A percentile compares a stretch with the other conserved stretches of the same genome.
phyloP scores from a whole-genome alignment of 148 eudicot species.

The Amaranthus hypochondriacus region DNA sequence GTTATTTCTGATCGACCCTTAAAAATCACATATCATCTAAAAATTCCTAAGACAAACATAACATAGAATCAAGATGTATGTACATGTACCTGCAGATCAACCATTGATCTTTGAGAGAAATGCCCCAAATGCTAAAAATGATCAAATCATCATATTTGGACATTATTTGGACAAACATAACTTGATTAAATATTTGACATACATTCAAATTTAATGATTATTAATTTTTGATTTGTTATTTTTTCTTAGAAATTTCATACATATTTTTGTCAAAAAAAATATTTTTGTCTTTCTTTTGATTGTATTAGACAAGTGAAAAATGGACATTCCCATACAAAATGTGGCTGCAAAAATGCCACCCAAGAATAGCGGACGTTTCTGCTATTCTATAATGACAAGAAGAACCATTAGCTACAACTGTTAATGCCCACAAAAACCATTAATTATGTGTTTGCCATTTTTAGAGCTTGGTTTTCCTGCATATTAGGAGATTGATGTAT shows the following conservation, averaged over 20 bases:
- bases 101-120: constrained; percentile 12
- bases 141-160: constrained; percentile 17
- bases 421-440: constrained; percentile 27
- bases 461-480: constrained; percentile 21
- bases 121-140: constrained; percentile 20
- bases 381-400: constrained; percentile 21
- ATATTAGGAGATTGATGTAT: constrained; percentile 19
- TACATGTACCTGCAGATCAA: constrained; percentile 17
- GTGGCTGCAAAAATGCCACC: constrained; percentile 23
- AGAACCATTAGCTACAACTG: constrained; percentile 24
- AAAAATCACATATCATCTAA: neutral
- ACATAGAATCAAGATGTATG: neutral
- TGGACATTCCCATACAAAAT: constrained; percentile 20
- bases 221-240: neutral
- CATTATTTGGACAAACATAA: neutral
- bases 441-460: constrained; percentile 17
- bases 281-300: constrained; percentile 6
- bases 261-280: neutral
- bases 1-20: no score
- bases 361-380: constrained; percentile 26
- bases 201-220: neutral
- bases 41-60: neutral
- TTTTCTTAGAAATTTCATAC: neutral
- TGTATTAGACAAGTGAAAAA: constrained; percentile 5
- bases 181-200: no score